These are phyloP conservation scores for Aplosporella prunicola DNA, from an alignment of 2,329 filamentous ascomycete species.

Conservation along the genomic window DNA sequence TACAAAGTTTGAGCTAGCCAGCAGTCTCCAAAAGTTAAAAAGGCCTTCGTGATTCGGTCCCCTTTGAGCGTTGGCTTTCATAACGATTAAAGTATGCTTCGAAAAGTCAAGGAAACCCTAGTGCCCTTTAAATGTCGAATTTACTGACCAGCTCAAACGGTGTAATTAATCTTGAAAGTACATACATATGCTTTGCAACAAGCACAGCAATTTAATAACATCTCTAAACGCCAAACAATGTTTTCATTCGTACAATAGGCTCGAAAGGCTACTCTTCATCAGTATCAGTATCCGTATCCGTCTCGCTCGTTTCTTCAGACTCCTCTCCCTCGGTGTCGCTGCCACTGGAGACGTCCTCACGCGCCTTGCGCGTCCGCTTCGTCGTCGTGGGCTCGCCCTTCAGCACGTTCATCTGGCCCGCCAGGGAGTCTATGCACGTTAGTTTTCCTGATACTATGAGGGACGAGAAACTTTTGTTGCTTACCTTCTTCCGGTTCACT, in stretches of 20 bases:
- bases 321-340: slow-evolving; percentile 56
- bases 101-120: no score
- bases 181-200: no score
- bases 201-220: no score
- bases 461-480: slow-evolving; percentile 27
- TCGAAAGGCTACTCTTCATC: slow-evolving; percentile 26
- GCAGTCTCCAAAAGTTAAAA: no score
- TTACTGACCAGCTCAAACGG: no score
- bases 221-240: slow-evolving; percentile 12
- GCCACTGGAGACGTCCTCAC: slow-evolving; percentile 52
- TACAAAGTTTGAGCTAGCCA: no score
- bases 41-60: no score
- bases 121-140: no score
- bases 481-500: slow-evolving; percentile 96
- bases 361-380: slow-evolving; percentile 46
- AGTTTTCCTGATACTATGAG: slow-evolving; percentile 15
- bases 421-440: slow-evolving; percentile 61
- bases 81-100: no score
- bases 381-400: slow-evolving; percentile 58
- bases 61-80: no score
- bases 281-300: slow-evolving; percentile 34
- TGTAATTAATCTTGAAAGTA: no score
- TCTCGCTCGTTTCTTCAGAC: slow-evolving; percentile 43
- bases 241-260: neutral
- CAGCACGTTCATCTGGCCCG: slow-evolving; percentile 80